phyloP scores from a whole-genome alignment of 1,284 basidiomycete species.

The Melampsora americana region DNA sequence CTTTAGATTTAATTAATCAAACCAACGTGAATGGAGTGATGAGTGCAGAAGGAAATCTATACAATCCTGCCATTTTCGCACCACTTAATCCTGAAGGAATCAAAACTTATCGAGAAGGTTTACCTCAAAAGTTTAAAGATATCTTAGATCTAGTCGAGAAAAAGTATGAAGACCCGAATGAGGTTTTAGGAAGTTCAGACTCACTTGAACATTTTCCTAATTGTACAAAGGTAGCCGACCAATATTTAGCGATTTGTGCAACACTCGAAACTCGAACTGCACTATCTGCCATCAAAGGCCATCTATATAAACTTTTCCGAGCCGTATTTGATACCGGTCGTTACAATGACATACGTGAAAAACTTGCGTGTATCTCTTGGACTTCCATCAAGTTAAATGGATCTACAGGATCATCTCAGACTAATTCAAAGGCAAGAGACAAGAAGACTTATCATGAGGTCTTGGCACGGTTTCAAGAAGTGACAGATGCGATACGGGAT shows the following conservation, averaged over 20 bases:
- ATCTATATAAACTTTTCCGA: slow-evolving; percentile 86
- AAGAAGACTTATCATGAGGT: slow-evolving; percentile 55
- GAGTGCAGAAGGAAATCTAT: slow-evolving; percentile 91
- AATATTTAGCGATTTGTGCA: slow-evolving; percentile 78
- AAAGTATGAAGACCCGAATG: slow-evolving; percentile 45
- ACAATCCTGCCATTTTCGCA: slow-evolving; percentile 81
- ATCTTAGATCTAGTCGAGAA: slow-evolving; percentile 44
- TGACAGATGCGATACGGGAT: slow-evolving; percentile 67
- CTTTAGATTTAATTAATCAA: slow-evolving; percentile 68
- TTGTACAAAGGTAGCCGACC: slow-evolving; percentile 68
- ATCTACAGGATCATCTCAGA: neutral
- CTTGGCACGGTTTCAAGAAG: slow-evolving; percentile 61
- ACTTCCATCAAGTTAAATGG: slow-evolving; percentile 50
- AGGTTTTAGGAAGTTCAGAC: slow-evolving; percentile 31
- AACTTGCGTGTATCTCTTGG: slow-evolving; percentile 60
- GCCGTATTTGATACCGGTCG: slow-evolving; percentile 64
- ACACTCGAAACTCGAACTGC: slow-evolving; percentile 69
- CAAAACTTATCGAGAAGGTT: slow-evolving; percentile 44
- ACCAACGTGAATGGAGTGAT: slow-evolving; percentile 90
- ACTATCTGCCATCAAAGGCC: slow-evolving; percentile 77
- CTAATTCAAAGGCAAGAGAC: slow-evolving; percentile 48
- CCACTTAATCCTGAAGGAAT: slow-evolving; percentile 47
- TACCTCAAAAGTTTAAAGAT: slow-evolving; percentile 48
- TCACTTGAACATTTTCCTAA: slow-evolving; percentile 62
- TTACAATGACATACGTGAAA: slow-evolving; percentile 70